Base-by-base conservation (phyloP, 2,329 filamentous ascomycete species). In the Cladosporium halotolerans region DNA sequence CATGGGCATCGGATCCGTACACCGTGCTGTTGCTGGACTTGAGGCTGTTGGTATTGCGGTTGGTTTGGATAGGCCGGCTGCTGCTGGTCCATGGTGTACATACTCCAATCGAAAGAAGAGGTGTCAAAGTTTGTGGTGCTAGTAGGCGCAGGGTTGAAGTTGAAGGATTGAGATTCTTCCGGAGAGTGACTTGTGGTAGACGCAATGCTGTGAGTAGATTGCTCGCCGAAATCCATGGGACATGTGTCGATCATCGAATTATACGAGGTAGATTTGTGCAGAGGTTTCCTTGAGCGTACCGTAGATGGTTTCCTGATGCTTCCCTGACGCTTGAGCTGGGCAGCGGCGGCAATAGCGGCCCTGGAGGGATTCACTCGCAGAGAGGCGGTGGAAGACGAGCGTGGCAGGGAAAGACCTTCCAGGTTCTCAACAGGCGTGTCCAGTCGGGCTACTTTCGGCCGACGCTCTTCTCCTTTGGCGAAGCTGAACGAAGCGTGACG, bases 1-100 rank as follows among this genome's bases (percentile, higher is more conserved):
- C 82, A 85, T 23, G 82, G 66, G 64, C 82, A 85, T 36, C 81
- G 74, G 9, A 80, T 81, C 5, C 40, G 36, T 18, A 51, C 47
- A 76, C 73, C 58, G 72, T 78, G 56, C 75, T 53, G 54, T 55
- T 46, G 57, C 77, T 38, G 34, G 10, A 33, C 18, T 38, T 33
- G 14, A 68, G 75, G 55, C 70, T 75, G 54, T 55, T 44, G 55
- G 77, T 36, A 36, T 72, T 72, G 63, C 13, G 40, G 45, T 16
- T 31, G 23, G 68, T 74, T 54, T 70, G 75, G 55, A 68, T 74
- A 51, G 76, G 73, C 58, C 72, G 78, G 56, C 77, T 33, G 36
- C 72, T 72, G 62, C 70, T 75, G 55, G 67, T 74, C 72, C 45
- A 70, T 67, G 9, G 71, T 71, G 43, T 72, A 70, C 60, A 71